Evolutionary conservation across 2,329 filamentous ascomycete species (phyloP), one percentile per base, ranked within the genome.

Genomic region (Coniochaeta prunicola): DNA sequence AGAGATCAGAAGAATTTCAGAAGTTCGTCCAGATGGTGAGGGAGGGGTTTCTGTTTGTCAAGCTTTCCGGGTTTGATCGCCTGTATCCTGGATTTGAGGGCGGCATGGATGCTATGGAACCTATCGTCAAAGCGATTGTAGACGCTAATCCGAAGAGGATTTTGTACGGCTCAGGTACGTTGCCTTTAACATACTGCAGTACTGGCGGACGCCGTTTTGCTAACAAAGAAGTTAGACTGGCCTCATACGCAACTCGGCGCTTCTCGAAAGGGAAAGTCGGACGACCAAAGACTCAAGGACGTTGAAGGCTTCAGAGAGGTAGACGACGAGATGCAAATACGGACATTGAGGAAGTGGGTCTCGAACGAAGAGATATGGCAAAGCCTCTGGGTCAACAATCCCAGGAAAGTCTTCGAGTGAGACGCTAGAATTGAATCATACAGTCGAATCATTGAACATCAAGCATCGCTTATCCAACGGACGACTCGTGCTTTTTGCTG

Each of bases 41-140:
- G 10, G 65, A 67, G 19, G 63, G 64, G 17, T 56, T 59, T 10
- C 24, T 67, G 17, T 64, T 58, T 34, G 63, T 67, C 30, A 67
- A 67, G 53, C 36, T 67, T 6, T 66, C 64, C 21, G 65, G 65
- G 5, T 66, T 67, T 55, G 65, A 67, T 58, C 57, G 65, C 9
- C 33, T 67, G 28, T 66, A 66, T 33, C 50, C 64, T 31, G 64
- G 64, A 12, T 57, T 61, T 33, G 57, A 56, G 12, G 58, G 50
- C 31, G 62, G 60, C n/a, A 61, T 64, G n/a, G 59, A 62, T 13
- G 57, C 58, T 13, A 53, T 66, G 26, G 61, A 59, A 31, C 55
- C 61, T 15, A 60, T 63, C 15, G 64, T 61, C 30, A 65, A 64
- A 45, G 60, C 59, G 13, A 56, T 66, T 12, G 59, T 62, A 17